phyloP scores from a whole-genome alignment of 1,284 basidiomycete genomes.

The Microbotryum silenes-acaulis region DNA sequence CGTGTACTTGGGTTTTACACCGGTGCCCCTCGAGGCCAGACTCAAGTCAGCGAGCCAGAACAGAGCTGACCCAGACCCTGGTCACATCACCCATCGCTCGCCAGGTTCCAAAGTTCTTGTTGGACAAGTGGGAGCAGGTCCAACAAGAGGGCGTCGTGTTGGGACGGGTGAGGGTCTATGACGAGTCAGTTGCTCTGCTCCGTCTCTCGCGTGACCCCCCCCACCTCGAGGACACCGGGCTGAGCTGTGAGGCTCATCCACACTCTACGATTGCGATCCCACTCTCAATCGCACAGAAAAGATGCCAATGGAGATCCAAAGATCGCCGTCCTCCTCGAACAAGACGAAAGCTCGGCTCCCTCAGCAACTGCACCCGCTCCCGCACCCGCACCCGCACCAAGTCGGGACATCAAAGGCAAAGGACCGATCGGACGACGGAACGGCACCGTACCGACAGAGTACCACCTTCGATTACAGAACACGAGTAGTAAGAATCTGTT shows the following conservation, averaged over 20 bases:
- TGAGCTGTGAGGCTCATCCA: too few relatives aligned
- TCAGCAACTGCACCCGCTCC: not conserved
- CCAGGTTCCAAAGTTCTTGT: conserved; percentile 47
- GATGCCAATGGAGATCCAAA: conserved; percentile 27
- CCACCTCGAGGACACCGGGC: not conserved
- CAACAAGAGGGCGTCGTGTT: conserved; percentile 44
- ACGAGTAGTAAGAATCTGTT: conserved; percentile 35
- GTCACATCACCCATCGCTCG: not conserved
- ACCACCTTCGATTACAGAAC: conserved; percentile 36
- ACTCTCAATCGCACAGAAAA: not conserved
- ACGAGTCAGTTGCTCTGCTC: conserved; percentile 35
- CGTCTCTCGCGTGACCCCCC: not conserved
- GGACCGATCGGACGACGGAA: not conserved
- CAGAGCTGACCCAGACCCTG: not conserved
- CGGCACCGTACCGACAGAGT: conserved; percentile 32
- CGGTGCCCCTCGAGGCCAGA: not conserved
- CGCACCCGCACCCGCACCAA: not conserved
- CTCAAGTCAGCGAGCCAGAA: not conserved
- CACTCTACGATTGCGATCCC: not conserved
- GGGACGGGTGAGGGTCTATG: conserved; percentile 47
- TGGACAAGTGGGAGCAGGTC: conserved; percentile 47
- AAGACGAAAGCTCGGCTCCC: not conserved
- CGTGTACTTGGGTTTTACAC: not conserved
- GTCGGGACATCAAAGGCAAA: conserved; percentile 18
- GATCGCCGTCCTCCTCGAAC: conserved; percentile 31